phyloP scores from a whole-genome alignment of 2,329 filamentous ascomycete species.

The Fusarium veterinarium region DNA sequence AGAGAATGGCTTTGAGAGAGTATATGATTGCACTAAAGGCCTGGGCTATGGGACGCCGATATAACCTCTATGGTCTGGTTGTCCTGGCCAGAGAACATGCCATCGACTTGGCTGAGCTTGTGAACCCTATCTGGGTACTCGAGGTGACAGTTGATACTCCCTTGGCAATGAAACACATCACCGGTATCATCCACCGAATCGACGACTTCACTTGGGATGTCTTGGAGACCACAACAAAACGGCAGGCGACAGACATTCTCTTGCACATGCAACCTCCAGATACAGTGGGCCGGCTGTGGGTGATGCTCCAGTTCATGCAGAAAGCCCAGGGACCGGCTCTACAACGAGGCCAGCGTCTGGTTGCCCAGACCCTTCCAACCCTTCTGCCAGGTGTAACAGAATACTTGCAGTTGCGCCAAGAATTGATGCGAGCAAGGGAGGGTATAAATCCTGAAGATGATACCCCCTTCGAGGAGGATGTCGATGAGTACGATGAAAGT shows the following conservation, averaged over 20 bases:
- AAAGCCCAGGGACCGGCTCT: not conserved
- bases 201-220: not conserved
- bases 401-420: not conserved
- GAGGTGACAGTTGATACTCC: not conserved
- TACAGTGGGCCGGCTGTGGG: not conserved
- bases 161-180: not conserved
- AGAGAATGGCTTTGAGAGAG: not conserved
- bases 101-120: not conserved
- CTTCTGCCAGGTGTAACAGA: not conserved
- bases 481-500: not conserved
- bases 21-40: not conserved
- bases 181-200: not conserved
- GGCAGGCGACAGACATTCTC: not conserved
- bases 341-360: not conserved
- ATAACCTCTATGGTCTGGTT: not conserved
- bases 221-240: not conserved
- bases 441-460: fast-evolving
- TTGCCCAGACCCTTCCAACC: not conserved
- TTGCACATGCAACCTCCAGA: fast-evolving
- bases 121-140: not conserved
- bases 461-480: not conserved
- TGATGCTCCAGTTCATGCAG: not conserved
- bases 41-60: not conserved
- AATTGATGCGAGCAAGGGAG: not conserved
- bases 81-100: not conserved